phyloP scores from a whole-genome alignment of 495 filamentous ascomycete genomes.

The Trichocladium antarcticum region DNA sequence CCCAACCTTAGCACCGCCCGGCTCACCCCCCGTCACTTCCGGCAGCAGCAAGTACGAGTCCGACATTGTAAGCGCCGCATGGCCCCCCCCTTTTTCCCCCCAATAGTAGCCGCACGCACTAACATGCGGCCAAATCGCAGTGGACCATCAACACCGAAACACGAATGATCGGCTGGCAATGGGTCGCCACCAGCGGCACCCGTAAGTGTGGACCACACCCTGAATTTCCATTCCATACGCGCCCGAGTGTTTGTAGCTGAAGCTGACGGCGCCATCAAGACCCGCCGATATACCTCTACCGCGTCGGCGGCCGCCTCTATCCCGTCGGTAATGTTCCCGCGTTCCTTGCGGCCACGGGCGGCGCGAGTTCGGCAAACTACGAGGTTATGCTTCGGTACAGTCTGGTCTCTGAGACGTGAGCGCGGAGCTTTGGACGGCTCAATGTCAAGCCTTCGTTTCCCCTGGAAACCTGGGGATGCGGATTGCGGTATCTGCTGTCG shows the following conservation, averaged over 20 bases:
- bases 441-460: too few relatives aligned
- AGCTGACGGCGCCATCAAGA: too few relatives aligned
- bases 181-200: too few relatives aligned
- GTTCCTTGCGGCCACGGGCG: constrained; percentile 4
- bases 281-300: not conserved
- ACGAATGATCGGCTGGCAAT: constrained; percentile 1
- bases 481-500: too few relatives aligned
- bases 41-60: not conserved
- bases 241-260: too few relatives aligned
- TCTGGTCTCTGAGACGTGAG: too few relatives aligned
- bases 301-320: constrained; percentile 8
- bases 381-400: not conserved
- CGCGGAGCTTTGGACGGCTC: too few relatives aligned
- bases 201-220: too few relatives aligned
- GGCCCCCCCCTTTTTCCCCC: too few relatives aligned
- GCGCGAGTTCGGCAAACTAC: constrained; percentile 1
- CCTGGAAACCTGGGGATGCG: too few relatives aligned
- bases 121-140: not conserved
- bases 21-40: not conserved
- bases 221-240: too few relatives aligned
- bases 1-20: constrained; percentile 2
- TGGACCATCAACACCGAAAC: constrained; percentile 9
- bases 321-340: constrained; percentile 6
- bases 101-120: not conserved
- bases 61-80: constrained; percentile 8